These are phyloP conservation scores for Eremothecium gossypii DNA, from an alignment of 1,139 yeast species.

Conservation along the genomic window DNA sequence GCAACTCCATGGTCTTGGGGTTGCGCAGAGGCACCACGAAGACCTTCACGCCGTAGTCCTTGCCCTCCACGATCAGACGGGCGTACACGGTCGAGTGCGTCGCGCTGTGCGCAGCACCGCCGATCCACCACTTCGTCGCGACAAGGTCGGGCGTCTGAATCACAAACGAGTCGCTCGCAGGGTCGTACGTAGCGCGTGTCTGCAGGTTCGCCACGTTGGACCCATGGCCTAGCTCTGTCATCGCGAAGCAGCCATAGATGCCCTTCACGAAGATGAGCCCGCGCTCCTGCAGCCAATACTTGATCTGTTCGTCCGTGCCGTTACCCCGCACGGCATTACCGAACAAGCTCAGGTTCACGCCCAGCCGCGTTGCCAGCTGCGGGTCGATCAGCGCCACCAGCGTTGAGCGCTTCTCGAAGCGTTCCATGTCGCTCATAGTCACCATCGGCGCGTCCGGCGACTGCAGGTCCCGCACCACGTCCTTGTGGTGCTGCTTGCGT, in stretches of 20 bases:
- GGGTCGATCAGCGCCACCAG: conserved; percentile 43
- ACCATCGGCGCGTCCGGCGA: conserved; percentile 13
- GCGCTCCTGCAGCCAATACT: conserved; percentile 64
- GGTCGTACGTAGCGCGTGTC: conserved; percentile 80
- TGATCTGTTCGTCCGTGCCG: conserved; percentile 51
- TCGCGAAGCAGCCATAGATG: conserved; percentile 83
- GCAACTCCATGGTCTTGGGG: conserved; percentile 49
- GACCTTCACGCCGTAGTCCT: conserved; percentile 85
- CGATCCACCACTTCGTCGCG: conserved; percentile 98
- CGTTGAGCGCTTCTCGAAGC: conserved; percentile 36
- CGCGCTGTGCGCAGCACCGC: conserved; percentile 93
- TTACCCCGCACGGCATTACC: conserved; percentile 62
- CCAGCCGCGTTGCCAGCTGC: conserved; percentile 55
- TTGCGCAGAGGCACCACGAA: conserved; percentile 87
- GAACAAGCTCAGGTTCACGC: conserved; percentile 66
- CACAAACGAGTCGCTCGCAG: conserved; percentile 52
- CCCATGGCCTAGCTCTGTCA: conserved; percentile 94
- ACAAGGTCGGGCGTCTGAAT: conserved; percentile 83
- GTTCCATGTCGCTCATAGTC: conserved; percentile 29
- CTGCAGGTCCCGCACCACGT: conserved; percentile 22
- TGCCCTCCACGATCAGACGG: conserved; percentile 66
- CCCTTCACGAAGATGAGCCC: conserved; percentile 60
- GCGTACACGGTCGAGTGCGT: conserved; percentile 80
- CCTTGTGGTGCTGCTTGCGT: conserved; percentile 18
- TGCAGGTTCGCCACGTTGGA: conserved; percentile 88